phyloP scores from a whole-genome alignment of 257 asterid species.

The Solanum dulcamara region DNA sequence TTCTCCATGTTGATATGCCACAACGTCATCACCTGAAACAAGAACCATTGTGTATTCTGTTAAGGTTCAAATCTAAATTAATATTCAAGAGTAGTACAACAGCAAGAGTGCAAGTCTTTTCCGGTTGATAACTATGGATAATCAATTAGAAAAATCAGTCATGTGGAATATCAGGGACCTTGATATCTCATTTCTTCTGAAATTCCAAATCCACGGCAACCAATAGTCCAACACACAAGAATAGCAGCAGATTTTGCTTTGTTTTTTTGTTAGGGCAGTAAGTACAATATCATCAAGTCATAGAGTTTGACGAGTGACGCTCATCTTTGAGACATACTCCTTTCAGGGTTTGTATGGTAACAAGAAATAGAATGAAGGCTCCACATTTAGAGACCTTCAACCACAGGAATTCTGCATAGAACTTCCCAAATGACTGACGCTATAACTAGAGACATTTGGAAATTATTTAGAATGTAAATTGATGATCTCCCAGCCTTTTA shows the following conservation, averaged over 20 bases:
- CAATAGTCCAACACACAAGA: background rate
- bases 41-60: background rate
- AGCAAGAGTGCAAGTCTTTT: background rate
- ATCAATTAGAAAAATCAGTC: background rate
- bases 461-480: background rate
- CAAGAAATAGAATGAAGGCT: background rate
- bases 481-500: background rate
- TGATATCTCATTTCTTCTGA: background rate
- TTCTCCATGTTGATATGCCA: constrained; percentile 58
- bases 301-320: background rate
- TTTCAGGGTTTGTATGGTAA: background rate
- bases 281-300: background rate
- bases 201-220: background rate
- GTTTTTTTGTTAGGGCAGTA: background rate
- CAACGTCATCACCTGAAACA: constrained; percentile 75
- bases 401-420: background rate
- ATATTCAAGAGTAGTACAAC: background rate
- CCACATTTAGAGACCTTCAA: background rate
- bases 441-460: background rate
- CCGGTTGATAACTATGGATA: background rate
- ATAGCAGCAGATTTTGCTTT: background rate
- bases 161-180: background rate
- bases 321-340: background rate
- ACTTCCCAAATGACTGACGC: background rate
- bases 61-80: background rate